Conservation (phyloP, 768 basidiomycete genomes). For the Suillus hirtellus region DNA sequence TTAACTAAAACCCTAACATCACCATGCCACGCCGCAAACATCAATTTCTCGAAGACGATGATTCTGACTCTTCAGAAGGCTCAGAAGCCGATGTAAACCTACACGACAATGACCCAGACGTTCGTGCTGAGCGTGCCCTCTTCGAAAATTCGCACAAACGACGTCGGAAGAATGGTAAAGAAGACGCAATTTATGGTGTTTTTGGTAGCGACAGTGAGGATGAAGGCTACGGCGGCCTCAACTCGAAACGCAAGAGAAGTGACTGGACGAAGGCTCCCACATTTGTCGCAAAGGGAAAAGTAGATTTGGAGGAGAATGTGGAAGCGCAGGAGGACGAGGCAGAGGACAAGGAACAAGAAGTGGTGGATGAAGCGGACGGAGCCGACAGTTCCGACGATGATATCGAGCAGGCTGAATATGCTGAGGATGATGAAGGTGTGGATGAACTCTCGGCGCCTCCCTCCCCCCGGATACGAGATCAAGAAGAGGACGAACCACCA, state of each 20-base stretch:
- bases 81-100: conserved; percentile 53
- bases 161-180: conserved; percentile 62
- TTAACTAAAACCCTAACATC: background rate
- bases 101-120: conserved; percentile 58
- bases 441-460: conserved; percentile 54
- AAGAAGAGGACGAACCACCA: conserved; percentile 42
- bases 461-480: conserved; percentile 55
- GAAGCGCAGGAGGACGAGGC: conserved; percentile 38
- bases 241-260: conserved; percentile 41
- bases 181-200: conserved; percentile 75
- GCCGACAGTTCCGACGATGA: conserved; percentile 33
- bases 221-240: conserved; percentile 40
- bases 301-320: conserved; percentile 43
- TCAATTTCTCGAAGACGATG: conserved; percentile 66
- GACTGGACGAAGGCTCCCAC: conserved; percentile 80
- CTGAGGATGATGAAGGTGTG: conserved; percentile 40
- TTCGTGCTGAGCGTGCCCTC: conserved; percentile 70
- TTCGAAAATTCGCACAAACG: conserved; percentile 83
- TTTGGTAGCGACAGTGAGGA: conserved; percentile 75
- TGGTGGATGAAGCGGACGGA: conserved; percentile 25
- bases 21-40: conserved; percentile 78
- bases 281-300: conserved; percentile 61
- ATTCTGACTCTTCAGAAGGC: conserved; percentile 67
- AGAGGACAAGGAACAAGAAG: conserved; percentile 36
- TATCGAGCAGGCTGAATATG: conserved; percentile 27